Evolutionary conservation across 176 grass and related monocot genomes (phyloP).

Genomic region (Musa troglodytarum): DNA sequence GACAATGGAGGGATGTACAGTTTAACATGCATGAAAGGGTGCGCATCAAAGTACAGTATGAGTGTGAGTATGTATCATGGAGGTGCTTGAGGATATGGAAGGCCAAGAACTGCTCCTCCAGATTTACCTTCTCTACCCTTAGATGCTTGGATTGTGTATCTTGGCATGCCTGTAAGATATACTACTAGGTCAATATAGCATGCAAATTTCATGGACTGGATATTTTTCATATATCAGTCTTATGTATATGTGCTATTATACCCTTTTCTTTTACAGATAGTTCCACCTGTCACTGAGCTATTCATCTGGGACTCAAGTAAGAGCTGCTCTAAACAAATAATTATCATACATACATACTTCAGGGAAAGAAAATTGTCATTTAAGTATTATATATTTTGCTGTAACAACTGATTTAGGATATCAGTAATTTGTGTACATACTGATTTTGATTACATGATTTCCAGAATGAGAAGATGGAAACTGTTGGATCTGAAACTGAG

Average conservation of each 20-base stretch:
- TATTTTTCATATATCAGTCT: slow-evolving; percentile 18
- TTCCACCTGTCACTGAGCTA: slow-evolving; percentile 76
- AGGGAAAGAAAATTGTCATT: neutral
- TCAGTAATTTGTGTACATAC: neutral
- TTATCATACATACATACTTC: neutral
- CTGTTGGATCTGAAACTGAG: slow-evolving; percentile 66
- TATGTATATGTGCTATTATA: neutral
- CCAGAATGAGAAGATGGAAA: slow-evolving; percentile 67
- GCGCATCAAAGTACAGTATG: slow-evolving; percentile 38
- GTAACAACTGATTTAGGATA: neutral
- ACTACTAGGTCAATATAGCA: neutral
- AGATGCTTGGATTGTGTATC: slow-evolving; percentile 65
- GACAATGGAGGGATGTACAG: slow-evolving; percentile 63
- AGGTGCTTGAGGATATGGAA: slow-evolving; percentile 44
- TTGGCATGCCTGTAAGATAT: slow-evolving; percentile 79
- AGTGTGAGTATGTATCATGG: slow-evolving; percentile 51
- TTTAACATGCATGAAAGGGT: slow-evolving; percentile 37
- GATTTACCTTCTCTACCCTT: slow-evolving; percentile 80
- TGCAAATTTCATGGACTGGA: neutral
- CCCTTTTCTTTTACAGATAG: slow-evolving; percentile 17
- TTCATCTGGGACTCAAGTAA: slow-evolving; percentile 58
- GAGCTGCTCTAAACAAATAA: slow-evolving; percentile 2
- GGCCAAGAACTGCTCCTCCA: slow-evolving; percentile 63
- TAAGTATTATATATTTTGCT: neutral
- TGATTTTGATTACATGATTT: neutral